Evolutionary conservation across 768 basidiomycete species (phyloP).

Genomic region (Leccinum incarnatum): DNA sequence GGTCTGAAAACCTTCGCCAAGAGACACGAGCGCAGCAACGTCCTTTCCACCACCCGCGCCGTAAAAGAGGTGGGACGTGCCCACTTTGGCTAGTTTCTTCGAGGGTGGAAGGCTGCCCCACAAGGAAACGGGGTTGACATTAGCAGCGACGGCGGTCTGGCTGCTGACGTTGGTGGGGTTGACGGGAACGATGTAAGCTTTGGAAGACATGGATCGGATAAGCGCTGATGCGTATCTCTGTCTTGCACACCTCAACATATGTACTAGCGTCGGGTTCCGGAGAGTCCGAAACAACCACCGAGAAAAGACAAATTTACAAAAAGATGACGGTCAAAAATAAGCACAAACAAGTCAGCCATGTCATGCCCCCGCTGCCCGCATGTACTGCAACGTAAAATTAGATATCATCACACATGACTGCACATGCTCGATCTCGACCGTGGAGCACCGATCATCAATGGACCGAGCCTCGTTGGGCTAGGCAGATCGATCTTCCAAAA

Average conservation of each 20-base stretch:
- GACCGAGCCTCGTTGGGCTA: too few relatives aligned
- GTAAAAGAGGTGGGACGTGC: slow-evolving; percentile 65
- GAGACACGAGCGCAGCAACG: slow-evolving; percentile 54
- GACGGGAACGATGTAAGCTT: slow-evolving; percentile 57
- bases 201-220: slow-evolving; percentile 46
- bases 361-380: neutral
- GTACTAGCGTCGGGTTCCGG: slow-evolving; percentile 27
- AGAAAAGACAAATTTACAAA: neutral
- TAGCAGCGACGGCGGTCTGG: slow-evolving; percentile 30
- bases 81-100: slow-evolving; percentile 55
- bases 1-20: slow-evolving; percentile 51
- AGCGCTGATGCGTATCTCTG: slow-evolving; percentile 23
- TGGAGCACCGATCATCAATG: neutral
- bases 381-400: too few relatives aligned
- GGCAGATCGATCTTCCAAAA: too few relatives aligned
- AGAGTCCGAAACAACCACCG: slow-evolving; percentile 4
- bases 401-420: neutral
- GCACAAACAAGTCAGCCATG: neutral
- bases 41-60: slow-evolving; percentile 41
- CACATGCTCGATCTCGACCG: neutral
- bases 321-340: neutral
- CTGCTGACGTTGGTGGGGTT: slow-evolving; percentile 39
- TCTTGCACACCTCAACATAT: slow-evolving; percentile 16
- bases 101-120: slow-evolving; percentile 51
- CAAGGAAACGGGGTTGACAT: slow-evolving; percentile 46